Base-by-base conservation (phyloP, 768 basidiomycete genomes). In the Suillus hirtellus region DNA sequence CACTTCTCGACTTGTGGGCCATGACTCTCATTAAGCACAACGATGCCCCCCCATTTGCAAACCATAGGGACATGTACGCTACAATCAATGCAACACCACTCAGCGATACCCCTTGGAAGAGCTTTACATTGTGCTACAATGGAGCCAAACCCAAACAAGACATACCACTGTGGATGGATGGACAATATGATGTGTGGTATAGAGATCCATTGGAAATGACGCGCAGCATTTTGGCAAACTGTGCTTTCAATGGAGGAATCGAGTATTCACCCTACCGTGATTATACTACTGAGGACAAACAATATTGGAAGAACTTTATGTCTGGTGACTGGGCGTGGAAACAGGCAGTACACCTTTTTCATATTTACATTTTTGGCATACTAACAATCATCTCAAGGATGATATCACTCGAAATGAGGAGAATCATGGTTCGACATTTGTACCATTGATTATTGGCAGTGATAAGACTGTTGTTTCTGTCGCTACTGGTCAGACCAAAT, bases 61-160 rank as follows among this genome's bases (percentile, higher is more conserved):
- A 68, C 44, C 59, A 69, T 60, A 60, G 60, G 8, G 65, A 75
- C 53, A 24, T 75, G 7, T 69, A 69, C 12, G 21, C 62, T 3
- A 63, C 69, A 0, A 77, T 77, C 50, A 71, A 77, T 60, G 35
- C 65, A 0, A 73, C 70, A 8, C 42, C 56, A 52, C 62, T 68
- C 37, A 72, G 76, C 4, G 70, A 71, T 47, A 58, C 68, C 6
- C 65, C 69, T 7, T 77, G 76, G 77, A 35, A 75, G 42, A 67
- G 66, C 24, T 71, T 75, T 38, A 60, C 60, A 1, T 37, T 65
- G 1, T 12, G 17, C 10, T 73, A 71, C 62, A 44, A 47, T 9
- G 63, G 72, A 31, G 52, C 62, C 11, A 21, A 44, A 17, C 64
- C 71, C 14, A 53, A 55, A 3, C 53, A 61, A 11, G 62, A 66